phyloP scores from a whole-genome alignment of 2,329 filamentous ascomycete species.

The Proliferodiscus dingleyae region DNA sequence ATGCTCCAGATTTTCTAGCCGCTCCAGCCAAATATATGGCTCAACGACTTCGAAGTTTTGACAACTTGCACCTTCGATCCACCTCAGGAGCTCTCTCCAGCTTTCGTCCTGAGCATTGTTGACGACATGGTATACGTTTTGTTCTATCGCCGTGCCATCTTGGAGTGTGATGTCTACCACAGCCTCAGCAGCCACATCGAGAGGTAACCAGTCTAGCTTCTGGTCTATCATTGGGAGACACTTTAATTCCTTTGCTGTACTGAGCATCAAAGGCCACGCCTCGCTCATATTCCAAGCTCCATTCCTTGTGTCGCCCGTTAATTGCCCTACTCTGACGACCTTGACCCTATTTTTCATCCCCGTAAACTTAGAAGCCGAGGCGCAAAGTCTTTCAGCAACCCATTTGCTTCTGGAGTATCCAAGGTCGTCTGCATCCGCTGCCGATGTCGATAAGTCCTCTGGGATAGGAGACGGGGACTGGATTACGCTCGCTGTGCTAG shows the following conservation, averaged over 20 bases:
- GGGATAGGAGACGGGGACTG: constrained; percentile 31
- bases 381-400: constrained; percentile 52
- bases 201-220: constrained; percentile 42
- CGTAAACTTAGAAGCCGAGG: constrained; percentile 29
- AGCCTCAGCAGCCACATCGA: constrained; percentile 40
- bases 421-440: constrained; percentile 40
- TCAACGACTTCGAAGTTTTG: constrained; percentile 36
- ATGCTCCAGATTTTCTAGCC: constrained; percentile 25
- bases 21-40: constrained; percentile 38
- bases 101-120: constrained; percentile 40
- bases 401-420: constrained; percentile 55
- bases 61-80: constrained; percentile 29
- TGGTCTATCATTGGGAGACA: constrained; percentile 38
- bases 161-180: constrained; percentile 35
- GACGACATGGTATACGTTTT: constrained; percentile 43
- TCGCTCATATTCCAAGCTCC: constrained; percentile 46
- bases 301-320: constrained; percentile 38
- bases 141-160: constrained; percentile 3
- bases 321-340: constrained; percentile 35
- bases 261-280: constrained; percentile 45
- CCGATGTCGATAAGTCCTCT: constrained; percentile 38
- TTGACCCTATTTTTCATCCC: constrained; percentile 6
- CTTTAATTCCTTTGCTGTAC: constrained; percentile 33
- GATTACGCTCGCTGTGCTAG: constrained; percentile 44
- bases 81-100: constrained; percentile 43